Conservation (phyloP, 371 early-diverging fungal genomes). For the Rhizopus arrhizus region DNA sequence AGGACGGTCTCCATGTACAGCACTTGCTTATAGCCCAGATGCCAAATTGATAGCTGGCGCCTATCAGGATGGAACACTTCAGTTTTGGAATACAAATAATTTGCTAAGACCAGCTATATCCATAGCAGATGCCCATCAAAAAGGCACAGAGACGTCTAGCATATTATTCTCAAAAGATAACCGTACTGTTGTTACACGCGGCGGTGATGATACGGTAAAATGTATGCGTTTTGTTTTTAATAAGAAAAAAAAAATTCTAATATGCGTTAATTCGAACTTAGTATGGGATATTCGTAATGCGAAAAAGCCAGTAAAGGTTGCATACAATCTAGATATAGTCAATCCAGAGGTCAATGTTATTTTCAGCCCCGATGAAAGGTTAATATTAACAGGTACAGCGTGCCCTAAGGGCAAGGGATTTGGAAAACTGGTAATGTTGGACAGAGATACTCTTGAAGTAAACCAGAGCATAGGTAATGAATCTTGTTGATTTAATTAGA, state of each 20-base stretch:
- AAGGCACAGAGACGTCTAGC: constrained; percentile 70
- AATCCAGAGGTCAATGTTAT: constrained; percentile 85
- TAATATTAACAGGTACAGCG: constrained; percentile 72
- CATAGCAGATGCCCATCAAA: constrained; percentile 71
- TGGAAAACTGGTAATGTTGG: constrained; percentile 72
- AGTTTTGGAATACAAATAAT: constrained; percentile 66
- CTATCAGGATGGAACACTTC: constrained; percentile 65
- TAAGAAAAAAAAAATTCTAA: background rate
- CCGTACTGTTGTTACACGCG: constrained; percentile 70
- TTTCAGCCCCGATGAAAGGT: constrained; percentile 83
- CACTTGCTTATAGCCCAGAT: constrained; percentile 68
- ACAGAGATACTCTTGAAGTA: constrained; percentile 67
- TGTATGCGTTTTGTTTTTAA: constrained; percentile 34
- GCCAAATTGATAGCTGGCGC: constrained; percentile 72
- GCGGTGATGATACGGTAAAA: constrained; percentile 88
- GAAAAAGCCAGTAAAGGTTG: constrained; percentile 64
- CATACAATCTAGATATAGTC: constrained; percentile 61
- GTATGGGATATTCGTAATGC: constrained; percentile 90
- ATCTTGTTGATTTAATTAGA: background rate
- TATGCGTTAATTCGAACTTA: constrained; percentile 18
- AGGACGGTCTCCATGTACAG: constrained; percentile 68
- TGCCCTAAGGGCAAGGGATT: constrained; percentile 71
- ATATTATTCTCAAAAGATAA: constrained; percentile 71
- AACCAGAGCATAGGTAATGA: constrained; percentile 56
- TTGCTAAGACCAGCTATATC: constrained; percentile 53